Conservation (phyloP, 2,329 filamentous ascomycete species). For the Neofusicoccum sp. region DNA sequence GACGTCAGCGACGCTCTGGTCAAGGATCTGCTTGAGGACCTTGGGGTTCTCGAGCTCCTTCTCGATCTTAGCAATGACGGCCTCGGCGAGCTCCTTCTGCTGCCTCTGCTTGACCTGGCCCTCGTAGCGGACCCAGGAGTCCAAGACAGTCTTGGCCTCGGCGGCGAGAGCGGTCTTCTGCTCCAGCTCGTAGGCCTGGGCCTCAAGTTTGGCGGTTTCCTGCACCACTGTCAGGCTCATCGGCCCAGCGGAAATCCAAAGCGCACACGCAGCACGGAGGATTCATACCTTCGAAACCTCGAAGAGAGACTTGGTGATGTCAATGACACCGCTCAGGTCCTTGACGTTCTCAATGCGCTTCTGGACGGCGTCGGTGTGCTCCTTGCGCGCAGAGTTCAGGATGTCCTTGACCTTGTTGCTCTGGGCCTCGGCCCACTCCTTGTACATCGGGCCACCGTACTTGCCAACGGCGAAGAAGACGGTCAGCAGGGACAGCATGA, state of each 20-base stretch:
- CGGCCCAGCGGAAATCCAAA: constrained; percentile 25
- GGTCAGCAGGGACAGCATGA: constrained; percentile 86
- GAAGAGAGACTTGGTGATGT: constrained; percentile 95
- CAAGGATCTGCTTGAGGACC: constrained; percentile 93
- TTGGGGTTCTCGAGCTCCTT: constrained; percentile 99
- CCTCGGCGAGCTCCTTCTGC: constrained; percentile 91
- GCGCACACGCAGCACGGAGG: background rate
- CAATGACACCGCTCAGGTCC: constrained; percentile 91
- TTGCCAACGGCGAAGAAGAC: constrained; percentile 92
- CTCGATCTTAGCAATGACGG: constrained; percentile 93
- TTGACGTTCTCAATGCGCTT: constrained; percentile 89
- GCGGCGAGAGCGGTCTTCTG: constrained; percentile 88
- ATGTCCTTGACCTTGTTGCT: constrained; percentile 91
- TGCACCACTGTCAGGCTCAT: constrained; percentile 41
- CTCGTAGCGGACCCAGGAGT: constrained; percentile 99
- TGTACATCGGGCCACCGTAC: constrained; percentile 89
- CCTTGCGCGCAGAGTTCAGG: constrained; percentile 87
- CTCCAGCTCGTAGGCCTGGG: constrained; percentile 94
- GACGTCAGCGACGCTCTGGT: constrained; percentile 93
- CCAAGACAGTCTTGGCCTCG: constrained; percentile 92
- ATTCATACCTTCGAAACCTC: constrained; percentile 88
- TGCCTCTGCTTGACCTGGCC: constrained; percentile 98
- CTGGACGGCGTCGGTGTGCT: constrained; percentile 96
- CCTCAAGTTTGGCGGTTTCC: constrained; percentile 97
- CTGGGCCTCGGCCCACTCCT: constrained; percentile 86